A percentile compares a stretch with the other conserved stretches of the same genome.
phyloP scores from a whole-genome alignment of 176 grass and related monocot genomes.

The Elymus sibiricus region DNA sequence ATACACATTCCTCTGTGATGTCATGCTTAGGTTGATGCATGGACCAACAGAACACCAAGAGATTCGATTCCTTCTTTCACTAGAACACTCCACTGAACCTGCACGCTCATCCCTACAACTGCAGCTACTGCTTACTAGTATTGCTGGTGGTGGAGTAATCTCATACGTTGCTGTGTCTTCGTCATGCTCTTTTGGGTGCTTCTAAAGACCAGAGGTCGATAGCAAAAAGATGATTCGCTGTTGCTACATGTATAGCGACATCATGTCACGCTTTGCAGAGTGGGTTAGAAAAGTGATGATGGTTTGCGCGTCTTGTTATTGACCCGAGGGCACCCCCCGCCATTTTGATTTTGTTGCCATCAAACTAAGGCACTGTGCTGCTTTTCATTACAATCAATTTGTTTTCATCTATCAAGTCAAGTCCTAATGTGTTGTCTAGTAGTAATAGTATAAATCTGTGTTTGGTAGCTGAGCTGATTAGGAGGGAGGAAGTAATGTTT shows the following conservation, averaged over 20 bases:
- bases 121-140: not conserved
- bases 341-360: conserved; percentile 13
- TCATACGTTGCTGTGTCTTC: not conserved
- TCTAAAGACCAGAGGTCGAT: not conserved
- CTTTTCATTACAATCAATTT: not conserved
- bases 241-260: not conserved
- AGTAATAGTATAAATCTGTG: not conserved
- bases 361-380: not conserved
- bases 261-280: not conserved
- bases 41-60: not conserved
- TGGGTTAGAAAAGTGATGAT: conserved; percentile 35
- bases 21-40: not conserved
- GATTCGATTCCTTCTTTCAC: conserved; percentile 25
- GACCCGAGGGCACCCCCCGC: not conserved
- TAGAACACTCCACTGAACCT: conserved; percentile 15
- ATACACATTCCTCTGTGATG: not conserved
- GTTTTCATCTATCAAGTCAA: not conserved
- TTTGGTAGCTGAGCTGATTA: not conserved
- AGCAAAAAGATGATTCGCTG: not conserved
- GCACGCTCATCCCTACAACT: not conserved
- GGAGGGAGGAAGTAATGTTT: not conserved
- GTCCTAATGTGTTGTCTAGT: not conserved
- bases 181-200: not conserved
- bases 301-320: not conserved
- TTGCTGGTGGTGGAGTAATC: not conserved